Base-by-base conservation (phyloP, 805 yeast species). In the Candida dendrica region DNA sequence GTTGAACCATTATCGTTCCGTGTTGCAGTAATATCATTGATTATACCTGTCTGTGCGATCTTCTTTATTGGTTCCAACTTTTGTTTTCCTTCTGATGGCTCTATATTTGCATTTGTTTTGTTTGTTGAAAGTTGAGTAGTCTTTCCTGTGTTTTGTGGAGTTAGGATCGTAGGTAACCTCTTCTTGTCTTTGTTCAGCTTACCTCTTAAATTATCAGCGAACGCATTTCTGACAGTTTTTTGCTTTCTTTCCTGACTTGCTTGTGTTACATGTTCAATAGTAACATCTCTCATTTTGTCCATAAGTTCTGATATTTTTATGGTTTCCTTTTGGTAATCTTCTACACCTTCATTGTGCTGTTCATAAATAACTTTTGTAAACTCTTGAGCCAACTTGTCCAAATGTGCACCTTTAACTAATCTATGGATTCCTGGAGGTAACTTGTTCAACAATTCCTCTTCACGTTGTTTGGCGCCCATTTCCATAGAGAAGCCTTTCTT, bases 161-260 rank as follows among this genome's bases (percentile, higher is more conserved):
- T 27, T 13, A 8, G n/a, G 5, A 27, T 8, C 13, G n/a, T 11
- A 8, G 13, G 4, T 47, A 27, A 13, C 10, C 29, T 20, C 34
- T 8, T 34, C 18, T 16, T 44, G 17, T 36, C 31, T 13, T 18
- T 22, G 24, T 32, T 39, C 36, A 24, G 38, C 33, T 32, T 42
- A 17, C 26, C 41, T 19, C 42, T 16, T 43, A 47, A 34, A 40
- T 41, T 13, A 42, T 38, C 11, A 18, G 45, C 26, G 34, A 42
- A 34, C 29, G 38, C 14, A 37, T 16, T 24, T 15, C 32, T 27
- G 27, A 15, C 30, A 31, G 39, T 27, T 36, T 41, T 16, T 45
- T 47, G 22, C 44, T 43, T 30, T 45, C 51, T 18, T 46, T 45
- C 36, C 49, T 44, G 36, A 45, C 42, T 34, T 30, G 16, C 17